phyloP scores from a whole-genome alignment of 768 basidiomycete species.

The Xerocomellus intermedius region DNA sequence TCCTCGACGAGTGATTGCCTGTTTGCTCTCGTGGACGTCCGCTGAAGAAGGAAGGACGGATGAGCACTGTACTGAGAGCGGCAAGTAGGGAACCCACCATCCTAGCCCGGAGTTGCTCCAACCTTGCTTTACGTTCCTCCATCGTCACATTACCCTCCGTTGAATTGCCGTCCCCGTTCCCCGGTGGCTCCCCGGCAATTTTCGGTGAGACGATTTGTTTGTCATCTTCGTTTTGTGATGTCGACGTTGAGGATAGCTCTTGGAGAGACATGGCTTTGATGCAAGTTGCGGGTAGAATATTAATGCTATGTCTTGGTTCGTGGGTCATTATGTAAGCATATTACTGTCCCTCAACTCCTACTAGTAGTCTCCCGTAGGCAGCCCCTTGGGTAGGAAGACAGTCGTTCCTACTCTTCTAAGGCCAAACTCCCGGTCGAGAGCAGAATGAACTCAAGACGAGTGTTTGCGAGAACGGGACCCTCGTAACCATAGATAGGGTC shows the following conservation, averaged over 20 bases:
- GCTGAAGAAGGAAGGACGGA: conserved; percentile 41
- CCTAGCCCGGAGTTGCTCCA: conserved; percentile 71
- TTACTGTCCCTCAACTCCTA: too few species aligned
- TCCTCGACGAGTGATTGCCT: conserved; percentile 85
- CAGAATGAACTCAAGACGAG: too few species aligned
- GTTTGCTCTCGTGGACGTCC: conserved; percentile 76
- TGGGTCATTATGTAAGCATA: too few species aligned
- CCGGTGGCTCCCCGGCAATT: conserved; percentile 28
- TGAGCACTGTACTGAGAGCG: neutral
- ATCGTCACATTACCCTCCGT: conserved; percentile 39
- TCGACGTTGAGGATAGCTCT: conserved; percentile 4
- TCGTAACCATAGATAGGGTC: conserved; percentile 42
- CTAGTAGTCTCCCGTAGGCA: too few species aligned
- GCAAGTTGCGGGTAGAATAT: neutral
- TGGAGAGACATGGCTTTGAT: conserved; percentile 11
- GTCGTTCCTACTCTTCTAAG: too few species aligned
- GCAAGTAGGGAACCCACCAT: conserved; percentile 52
- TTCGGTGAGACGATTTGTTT: neutral
- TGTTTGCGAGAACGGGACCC: conserved; percentile 30
- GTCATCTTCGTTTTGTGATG: neutral
- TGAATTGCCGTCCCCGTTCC: conserved; percentile 18
- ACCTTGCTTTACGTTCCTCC: conserved; percentile 74
- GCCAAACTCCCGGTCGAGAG: too few species aligned
- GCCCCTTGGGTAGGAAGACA: too few species aligned
- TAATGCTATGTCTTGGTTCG: too few species aligned